A percentile compares a stretch with the other conserved stretches of the same genome.
phyloP scores from a whole-genome alignment of 2,329 filamentous ascomycete species.

The Emmonsia crescens region DNA sequence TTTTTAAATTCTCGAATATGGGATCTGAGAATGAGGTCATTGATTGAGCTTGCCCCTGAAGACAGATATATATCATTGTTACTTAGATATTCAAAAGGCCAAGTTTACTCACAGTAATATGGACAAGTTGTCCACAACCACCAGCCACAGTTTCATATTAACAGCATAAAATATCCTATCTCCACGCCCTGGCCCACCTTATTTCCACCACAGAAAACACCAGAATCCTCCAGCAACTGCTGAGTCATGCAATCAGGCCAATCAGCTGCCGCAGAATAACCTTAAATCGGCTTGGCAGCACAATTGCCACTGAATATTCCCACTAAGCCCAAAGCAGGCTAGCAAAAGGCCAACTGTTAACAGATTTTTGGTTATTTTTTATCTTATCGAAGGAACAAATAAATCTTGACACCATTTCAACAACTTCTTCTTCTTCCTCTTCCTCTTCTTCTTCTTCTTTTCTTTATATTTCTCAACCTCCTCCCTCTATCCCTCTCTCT shows the following conservation, averaged over 20 bases:
- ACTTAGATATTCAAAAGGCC: no score
- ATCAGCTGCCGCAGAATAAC: conserved; percentile 30
- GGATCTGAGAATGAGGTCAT: no score
- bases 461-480: conserved; percentile 6
- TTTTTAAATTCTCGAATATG: no score
- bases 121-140: background rate
- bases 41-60: no score
- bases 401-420: no score
- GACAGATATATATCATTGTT: no score
- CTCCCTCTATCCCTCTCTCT: conserved; percentile 13
- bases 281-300: conserved; percentile 18
- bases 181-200: background rate
- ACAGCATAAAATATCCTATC: no score
- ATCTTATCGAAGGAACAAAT: background rate
- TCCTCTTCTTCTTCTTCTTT: background rate
- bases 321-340: conserved; percentile 8
- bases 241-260: conserved; percentile 26
- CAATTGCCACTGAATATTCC: background rate
- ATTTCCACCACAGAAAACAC: background rate
- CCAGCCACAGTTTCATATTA: background rate
- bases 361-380: no score
- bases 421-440: background rate
- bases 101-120: no score
- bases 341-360: conserved; percentile 32
- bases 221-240: conserved; percentile 1